Evolutionary conservation across 2,329 filamentous ascomycete species (phyloP).

Genomic region (Sclerotinia subarctica): DNA sequence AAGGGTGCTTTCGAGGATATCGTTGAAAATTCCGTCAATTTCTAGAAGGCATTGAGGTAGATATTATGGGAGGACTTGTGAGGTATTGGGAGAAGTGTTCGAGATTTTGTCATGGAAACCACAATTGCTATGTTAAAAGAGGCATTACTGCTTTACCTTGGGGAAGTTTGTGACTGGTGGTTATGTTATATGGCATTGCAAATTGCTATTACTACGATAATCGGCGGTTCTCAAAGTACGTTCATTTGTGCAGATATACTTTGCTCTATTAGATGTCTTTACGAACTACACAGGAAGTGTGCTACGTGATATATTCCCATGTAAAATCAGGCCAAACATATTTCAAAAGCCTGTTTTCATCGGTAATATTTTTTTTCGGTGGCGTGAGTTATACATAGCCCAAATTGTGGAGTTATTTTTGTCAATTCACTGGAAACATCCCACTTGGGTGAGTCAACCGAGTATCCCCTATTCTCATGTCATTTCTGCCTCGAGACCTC

Average conservation of each 20-base stretch:
- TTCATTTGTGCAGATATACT: not conserved
- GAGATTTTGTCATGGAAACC: not conserved
- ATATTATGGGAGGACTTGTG: not conserved
- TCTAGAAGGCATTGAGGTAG: not conserved
- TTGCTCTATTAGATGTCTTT: not conserved
- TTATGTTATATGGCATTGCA: not conserved
- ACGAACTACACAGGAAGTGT: not conserved
- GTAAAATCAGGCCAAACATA: not conserved
- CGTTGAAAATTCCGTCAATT: not conserved
- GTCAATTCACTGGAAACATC: slow-evolving; percentile 8
- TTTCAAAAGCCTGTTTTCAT: not conserved
- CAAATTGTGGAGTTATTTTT: not conserved
- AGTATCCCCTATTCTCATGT: not conserved
- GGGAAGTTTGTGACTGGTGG: not conserved
- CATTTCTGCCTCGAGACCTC: not conserved
- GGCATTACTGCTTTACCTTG: not conserved
- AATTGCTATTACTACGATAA: not conserved
- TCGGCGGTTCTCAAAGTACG: not conserved
- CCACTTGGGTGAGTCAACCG: slow-evolving; percentile 2
- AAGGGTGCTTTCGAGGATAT: too few relatives aligned
- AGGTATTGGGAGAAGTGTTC: not conserved
- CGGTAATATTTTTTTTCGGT: not conserved
- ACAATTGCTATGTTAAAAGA: not conserved
- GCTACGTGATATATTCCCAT: not conserved
- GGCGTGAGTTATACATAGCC: not conserved